phyloP scores from a whole-genome alignment of 768 basidiomycete species.

The Strobilomyces dryophilus region DNA sequence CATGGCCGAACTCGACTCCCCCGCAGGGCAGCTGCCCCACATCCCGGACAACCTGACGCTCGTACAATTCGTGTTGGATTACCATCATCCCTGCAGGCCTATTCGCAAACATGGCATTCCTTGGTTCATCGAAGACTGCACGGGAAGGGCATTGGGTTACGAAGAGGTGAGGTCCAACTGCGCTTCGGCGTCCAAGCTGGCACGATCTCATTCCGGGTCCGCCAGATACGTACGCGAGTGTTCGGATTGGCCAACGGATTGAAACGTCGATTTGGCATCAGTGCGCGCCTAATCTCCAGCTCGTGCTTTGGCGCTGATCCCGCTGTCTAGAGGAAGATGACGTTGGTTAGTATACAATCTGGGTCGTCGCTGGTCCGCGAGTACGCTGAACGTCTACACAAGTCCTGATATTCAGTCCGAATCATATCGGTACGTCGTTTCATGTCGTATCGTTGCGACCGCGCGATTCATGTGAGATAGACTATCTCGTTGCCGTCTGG shows the following conservation, averaged over 20 bases:
- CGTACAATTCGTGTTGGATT: conserved; percentile 36
- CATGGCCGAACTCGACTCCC: conserved; percentile 15
- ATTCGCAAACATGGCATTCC: conserved; percentile 24
- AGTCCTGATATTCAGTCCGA: conserved; percentile 66
- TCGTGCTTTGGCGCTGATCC: background rate
- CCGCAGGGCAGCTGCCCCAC: conserved; percentile 26
- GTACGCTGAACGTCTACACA: conserved; percentile 6
- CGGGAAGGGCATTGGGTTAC: background rate
- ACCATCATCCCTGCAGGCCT: conserved; percentile 14
- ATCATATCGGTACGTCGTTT: conserved; percentile 51
- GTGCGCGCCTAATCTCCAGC: conserved; percentile 20
- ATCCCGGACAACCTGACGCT: conserved; percentile 39
- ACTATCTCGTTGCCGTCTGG: conserved; percentile 54
- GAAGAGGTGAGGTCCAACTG: background rate
- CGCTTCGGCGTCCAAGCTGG: background rate
- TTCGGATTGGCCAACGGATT: conserved; percentile 38
- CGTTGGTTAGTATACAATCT: conserved; percentile 30
- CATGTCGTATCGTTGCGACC: background rate
- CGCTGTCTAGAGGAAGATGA: conserved; percentile 33
- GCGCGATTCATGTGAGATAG: conserved; percentile 23
- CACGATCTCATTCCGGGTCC: background rate
- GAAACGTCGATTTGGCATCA: conserved; percentile 29
- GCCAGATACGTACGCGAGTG: conserved; percentile 20
- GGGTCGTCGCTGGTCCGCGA: background rate
- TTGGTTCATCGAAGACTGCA: conserved; percentile 40